phyloP scores from a whole-genome alignment of 306 rosid genomes.

The Cicer pinnatifidum region DNA sequence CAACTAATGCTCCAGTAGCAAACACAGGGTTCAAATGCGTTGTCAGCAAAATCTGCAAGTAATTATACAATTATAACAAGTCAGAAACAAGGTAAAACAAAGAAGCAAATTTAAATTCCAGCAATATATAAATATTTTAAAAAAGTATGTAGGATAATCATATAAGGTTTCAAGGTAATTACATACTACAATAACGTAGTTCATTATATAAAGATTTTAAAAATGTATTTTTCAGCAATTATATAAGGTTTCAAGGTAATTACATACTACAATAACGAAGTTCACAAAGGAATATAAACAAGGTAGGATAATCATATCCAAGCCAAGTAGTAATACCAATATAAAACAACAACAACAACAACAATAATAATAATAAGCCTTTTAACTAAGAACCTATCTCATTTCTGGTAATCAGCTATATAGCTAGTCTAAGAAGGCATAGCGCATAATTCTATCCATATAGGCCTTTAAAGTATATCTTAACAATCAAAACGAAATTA shows the following conservation, averaged over 20 bases:
- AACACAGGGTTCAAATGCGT: slow-evolving; percentile 67
- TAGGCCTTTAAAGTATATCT: slow-evolving; percentile 10
- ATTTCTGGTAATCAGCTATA: not conserved
- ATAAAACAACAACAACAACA: not conserved
- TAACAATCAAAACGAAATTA: slow-evolving; percentile 10
- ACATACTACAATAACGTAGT: not conserved
- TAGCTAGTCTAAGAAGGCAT: slow-evolving; percentile 30
- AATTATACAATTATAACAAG: slow-evolving; percentile 40
- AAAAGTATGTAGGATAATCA: not conserved
- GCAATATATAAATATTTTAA: not conserved
- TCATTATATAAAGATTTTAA: not conserved
- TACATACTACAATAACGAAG: not conserved
- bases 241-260: slow-evolving; percentile 11
- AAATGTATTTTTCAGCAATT: slow-evolving; percentile 4
- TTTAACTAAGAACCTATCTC: not conserved
- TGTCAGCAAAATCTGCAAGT: slow-evolving; percentile 79
- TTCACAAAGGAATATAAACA: slow-evolving; percentile 30
- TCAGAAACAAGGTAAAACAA: slow-evolving; percentile 32
- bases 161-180: slow-evolving; percentile 12
- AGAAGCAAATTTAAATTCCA: slow-evolving; percentile 26
- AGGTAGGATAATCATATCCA: not conserved
- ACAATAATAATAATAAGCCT: not conserved
- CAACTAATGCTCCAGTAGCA: slow-evolving; percentile 86
- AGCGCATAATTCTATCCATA: not conserved
- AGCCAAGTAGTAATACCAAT: slow-evolving; percentile 26